Evolutionary conservation across 1,139 yeast genomes (phyloP).

Genomic region (Saccharomyces hybrid): DNA sequence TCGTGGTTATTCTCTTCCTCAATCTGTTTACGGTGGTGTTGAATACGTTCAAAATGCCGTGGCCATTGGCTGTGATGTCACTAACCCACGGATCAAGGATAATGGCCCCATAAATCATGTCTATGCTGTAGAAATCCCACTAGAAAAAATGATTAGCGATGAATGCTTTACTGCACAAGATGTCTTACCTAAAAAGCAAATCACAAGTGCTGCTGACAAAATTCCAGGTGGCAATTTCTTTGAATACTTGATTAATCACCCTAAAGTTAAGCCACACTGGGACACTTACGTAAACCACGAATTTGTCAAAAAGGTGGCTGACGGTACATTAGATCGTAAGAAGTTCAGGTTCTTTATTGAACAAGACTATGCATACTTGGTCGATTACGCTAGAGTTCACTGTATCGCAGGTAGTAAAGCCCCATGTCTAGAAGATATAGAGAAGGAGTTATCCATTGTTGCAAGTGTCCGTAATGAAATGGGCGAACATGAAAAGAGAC

Average conservation of each 20-base stretch:
- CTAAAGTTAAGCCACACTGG: slow-evolving; percentile 51
- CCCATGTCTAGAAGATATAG: slow-evolving; percentile 45
- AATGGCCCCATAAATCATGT: slow-evolving; percentile 71
- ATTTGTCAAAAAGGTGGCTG: slow-evolving; percentile 49
- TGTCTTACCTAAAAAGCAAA: slow-evolving; percentile 21
- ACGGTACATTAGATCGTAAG: slow-evolving; percentile 42
- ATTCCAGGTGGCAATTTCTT: slow-evolving; percentile 36
- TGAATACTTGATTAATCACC: slow-evolving; percentile 49
- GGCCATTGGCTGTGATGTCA: slow-evolving; percentile 39
- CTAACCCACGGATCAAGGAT: slow-evolving; percentile 32
- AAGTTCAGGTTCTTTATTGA: slow-evolving; percentile 52
- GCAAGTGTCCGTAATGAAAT: slow-evolving; percentile 49
- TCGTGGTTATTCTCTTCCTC: slow-evolving; percentile 37
- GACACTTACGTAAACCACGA: slow-evolving; percentile 50
- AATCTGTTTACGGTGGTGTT: slow-evolving; percentile 50
- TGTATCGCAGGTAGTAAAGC: slow-evolving; percentile 59
- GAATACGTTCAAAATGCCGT: slow-evolving; percentile 65
- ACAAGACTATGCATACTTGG: slow-evolving; percentile 66
- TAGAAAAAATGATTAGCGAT: slow-evolving; percentile 29
- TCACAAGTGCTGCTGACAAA: slow-evolving; percentile 12
- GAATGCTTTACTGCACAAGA: slow-evolving; percentile 25
- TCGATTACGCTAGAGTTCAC: slow-evolving; percentile 63
- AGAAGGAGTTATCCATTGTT: slow-evolving; percentile 46
- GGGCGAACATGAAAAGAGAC: slow-evolving; percentile 46
- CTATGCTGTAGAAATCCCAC: slow-evolving; percentile 33